These are phyloP conservation scores for Picea abies DNA, from an alignment of 83 land plant species.

Conservation along the genomic window DNA sequence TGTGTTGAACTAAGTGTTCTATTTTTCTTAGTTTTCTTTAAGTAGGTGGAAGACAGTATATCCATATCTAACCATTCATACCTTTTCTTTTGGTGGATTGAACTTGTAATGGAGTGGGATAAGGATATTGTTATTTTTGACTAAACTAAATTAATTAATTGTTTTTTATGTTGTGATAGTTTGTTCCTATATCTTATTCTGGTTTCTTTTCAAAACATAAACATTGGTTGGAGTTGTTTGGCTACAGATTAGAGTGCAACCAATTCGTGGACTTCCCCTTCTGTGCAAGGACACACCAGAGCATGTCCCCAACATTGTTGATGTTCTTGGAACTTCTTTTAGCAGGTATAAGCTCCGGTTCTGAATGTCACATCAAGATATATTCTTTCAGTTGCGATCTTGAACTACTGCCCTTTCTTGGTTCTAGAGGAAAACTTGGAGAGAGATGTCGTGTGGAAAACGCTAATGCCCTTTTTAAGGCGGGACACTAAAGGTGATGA, in stretches of 20 bases:
- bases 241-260: conserved; percentile 70
- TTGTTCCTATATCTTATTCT: not conserved
- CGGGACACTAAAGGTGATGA: conserved; percentile 82
- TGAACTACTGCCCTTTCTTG: not conserved
- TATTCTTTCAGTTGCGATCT: not conserved
- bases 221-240: not conserved
- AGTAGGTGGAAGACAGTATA: not conserved
- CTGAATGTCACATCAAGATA: not conserved
- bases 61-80: not conserved
- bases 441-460: conserved; percentile 95
- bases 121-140: not conserved
- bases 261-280: conserved; percentile 91
- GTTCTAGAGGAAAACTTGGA: conserved; percentile 80
- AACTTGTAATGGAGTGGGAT: not conserved
- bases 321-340: conserved; percentile 80
- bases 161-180: conserved; percentile 4
- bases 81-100: not conserved
- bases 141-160: not conserved
- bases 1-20: no score
- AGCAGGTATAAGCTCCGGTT: conserved; percentile 46
- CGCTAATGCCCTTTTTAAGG: conserved; percentile 79
- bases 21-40: no score
- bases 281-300: conserved; percentile 92
- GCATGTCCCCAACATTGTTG: conserved; percentile 76
- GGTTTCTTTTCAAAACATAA: not conserved